Conservation (phyloP, 2,329 filamentous ascomycete species). For the Alternaria sp. region DNA sequence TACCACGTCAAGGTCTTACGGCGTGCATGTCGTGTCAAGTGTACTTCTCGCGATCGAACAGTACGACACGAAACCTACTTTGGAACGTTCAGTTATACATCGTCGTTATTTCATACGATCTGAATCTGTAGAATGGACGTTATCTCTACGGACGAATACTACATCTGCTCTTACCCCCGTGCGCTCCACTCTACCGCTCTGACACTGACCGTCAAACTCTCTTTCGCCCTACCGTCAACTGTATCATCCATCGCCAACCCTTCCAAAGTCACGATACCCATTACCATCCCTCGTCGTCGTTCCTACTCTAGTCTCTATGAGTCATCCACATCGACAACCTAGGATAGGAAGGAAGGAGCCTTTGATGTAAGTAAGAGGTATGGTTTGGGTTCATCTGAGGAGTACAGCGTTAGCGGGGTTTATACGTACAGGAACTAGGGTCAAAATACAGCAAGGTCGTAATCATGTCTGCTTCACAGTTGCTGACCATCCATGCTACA, state of each 20-base stretch:
- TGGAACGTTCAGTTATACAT: background rate
- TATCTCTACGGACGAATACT: background rate
- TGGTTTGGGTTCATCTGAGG: background rate
- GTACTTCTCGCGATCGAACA: background rate
- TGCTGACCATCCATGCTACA: background rate
- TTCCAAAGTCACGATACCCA: background rate
- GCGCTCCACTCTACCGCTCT: background rate
- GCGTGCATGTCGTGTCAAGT: background rate
- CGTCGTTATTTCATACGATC: background rate
- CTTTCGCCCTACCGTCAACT: background rate
- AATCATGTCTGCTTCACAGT: background rate
- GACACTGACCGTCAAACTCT: background rate
- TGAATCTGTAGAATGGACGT: background rate
- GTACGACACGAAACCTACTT: background rate
- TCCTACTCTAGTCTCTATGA: background rate
- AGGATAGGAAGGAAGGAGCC: background rate
- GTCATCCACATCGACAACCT: background rate
- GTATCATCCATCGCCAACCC: background rate
- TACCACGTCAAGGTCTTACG: background rate
- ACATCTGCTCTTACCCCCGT: background rate
- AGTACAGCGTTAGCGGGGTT: rapidly evolving
- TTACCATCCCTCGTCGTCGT: background rate
- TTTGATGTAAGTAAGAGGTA: background rate
- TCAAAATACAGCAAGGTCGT: background rate
- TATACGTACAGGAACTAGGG: background rate